Evolutionary conservation across 2,329 filamentous ascomycete genomes (phyloP), one percentile per base, ranked within the genome.

Genomic region (Colletotrichum tabaci): DNA sequence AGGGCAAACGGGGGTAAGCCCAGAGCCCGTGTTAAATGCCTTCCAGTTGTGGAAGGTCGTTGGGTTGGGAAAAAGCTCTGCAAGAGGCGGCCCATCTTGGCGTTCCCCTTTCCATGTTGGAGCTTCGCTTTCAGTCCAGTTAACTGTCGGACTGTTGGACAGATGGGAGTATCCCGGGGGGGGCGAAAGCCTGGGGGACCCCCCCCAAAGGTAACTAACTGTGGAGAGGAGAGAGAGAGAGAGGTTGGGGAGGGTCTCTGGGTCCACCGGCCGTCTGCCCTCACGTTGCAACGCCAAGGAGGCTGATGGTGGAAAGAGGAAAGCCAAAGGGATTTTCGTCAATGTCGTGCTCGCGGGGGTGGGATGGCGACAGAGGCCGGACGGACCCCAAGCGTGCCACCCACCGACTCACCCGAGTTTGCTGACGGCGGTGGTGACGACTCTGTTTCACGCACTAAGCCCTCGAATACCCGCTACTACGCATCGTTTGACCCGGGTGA

Each of bases 291-390:
- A n/a, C 42, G 68, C 68, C 68, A 71, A 71, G 58, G 56, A 30
- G 40, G 26, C 46, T 16, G 40, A 18, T 49, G 21, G 10, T 50
- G 21, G 40, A 44, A 55, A 55, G 30, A 52, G 44, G 35, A 40
- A 55, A 58, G 40, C 38, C 46, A 62, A 21, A 68, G 21, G 53
- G 26, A 52, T 61, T 57, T 63, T 58, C 40, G 53, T 53, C 40
- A 47, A 71, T 71, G 68, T 67, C 68, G 68, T 71, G 68, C 57
- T 71, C 53, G 26, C 65, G 46, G 52, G 68, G 68, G 58, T 62
- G 50, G n/a, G n/a, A 68, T 71, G 57, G 58, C 68, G 68, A 71
- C 65, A 71, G 52, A 58, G 40, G 40, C 7, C 23, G 44, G 38
- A 38, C 52, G 21, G 46, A 26, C 26, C 26, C 26, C 26, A 63